These are phyloP conservation scores for Fusarium sp. DNA, from an alignment of 2,329 filamentous ascomycete genomes.

Conservation along the genomic window DNA sequence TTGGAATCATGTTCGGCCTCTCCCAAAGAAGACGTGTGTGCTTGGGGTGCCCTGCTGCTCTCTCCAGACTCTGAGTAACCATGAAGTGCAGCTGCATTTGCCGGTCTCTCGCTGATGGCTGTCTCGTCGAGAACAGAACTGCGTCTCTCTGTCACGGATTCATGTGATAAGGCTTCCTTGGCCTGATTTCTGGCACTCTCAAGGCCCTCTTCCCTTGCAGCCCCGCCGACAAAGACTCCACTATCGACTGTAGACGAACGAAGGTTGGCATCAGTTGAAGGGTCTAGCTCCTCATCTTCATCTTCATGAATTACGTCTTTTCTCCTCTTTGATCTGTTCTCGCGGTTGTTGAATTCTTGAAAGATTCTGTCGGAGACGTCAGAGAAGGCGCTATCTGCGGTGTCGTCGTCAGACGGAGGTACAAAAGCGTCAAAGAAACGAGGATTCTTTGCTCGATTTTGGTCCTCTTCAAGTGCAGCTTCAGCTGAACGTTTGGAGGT, in stretches of 20 bases:
- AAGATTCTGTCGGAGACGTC: background rate
- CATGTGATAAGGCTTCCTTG: background rate
- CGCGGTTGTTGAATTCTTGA: background rate
- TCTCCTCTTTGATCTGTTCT: background rate
- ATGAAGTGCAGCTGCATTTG: no score
- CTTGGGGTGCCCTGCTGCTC: background rate
- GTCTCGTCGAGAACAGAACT: background rate
- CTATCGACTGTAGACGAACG: background rate
- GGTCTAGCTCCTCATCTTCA: background rate
- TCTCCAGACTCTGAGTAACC: background rate
- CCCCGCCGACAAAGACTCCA: background rate
- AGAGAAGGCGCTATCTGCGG: background rate
- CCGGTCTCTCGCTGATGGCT: background rate
- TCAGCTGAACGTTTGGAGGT: slow-evolving; percentile 11
- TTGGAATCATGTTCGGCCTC: background rate
- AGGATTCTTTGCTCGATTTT: slow-evolving; percentile 3
- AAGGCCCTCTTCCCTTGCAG: background rate
- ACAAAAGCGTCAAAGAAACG: background rate
- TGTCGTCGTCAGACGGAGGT: background rate
- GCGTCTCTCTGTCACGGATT: background rate
- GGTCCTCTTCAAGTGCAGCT: background rate
- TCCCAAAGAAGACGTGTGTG: background rate
- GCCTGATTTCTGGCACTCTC: background rate
- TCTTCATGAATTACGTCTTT: background rate
- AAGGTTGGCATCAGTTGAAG: background rate